These are phyloP conservation scores for Penicillium sp. DNA, from an alignment of 2,329 filamentous ascomycete genomes.

Conservation along the genomic window DNA sequence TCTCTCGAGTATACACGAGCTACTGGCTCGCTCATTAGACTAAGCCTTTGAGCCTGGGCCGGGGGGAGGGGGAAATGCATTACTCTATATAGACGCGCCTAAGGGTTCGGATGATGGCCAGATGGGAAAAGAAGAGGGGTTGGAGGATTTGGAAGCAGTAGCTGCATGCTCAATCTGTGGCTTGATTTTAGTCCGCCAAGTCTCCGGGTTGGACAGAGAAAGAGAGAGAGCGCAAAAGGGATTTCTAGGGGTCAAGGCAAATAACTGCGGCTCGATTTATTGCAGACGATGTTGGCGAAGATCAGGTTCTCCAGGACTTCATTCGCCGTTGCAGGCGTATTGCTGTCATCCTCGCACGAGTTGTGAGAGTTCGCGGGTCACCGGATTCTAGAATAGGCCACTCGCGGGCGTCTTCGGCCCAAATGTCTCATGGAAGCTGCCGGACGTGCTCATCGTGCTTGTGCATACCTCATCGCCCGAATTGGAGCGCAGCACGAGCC, in stretches of 20 bases:
- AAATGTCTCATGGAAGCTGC: constrained; percentile 27
- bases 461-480: constrained; percentile 17
- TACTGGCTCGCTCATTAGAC: neutral
- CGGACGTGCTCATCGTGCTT: constrained; percentile 21
- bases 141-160: constrained; percentile 6
- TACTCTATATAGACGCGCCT: neutral
- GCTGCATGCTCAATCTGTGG: constrained; percentile 21
- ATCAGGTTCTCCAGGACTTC: constrained; percentile 1
- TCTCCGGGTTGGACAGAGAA: constrained; percentile 22
- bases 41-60: neutral
- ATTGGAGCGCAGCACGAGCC: constrained; percentile 20
- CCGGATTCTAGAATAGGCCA: constrained; percentile 28
- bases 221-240: neutral
- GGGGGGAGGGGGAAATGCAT: no score
- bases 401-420: constrained; percentile 23
- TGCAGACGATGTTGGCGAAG: neutral
- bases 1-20: neutral
- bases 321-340: constrained; percentile 9
- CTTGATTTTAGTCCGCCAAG: constrained; percentile 22
- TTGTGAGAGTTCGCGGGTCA: constrained; percentile 26
- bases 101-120: neutral
- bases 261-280: constrained; percentile 15
- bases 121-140: constrained; percentile 4
- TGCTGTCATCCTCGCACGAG: constrained; percentile 24
- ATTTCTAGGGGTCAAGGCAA: constrained; percentile 4